Evolutionary conservation across 1,284 basidiomycete species (phyloP).

Genomic region (Austropuccinia psidii): DNA sequence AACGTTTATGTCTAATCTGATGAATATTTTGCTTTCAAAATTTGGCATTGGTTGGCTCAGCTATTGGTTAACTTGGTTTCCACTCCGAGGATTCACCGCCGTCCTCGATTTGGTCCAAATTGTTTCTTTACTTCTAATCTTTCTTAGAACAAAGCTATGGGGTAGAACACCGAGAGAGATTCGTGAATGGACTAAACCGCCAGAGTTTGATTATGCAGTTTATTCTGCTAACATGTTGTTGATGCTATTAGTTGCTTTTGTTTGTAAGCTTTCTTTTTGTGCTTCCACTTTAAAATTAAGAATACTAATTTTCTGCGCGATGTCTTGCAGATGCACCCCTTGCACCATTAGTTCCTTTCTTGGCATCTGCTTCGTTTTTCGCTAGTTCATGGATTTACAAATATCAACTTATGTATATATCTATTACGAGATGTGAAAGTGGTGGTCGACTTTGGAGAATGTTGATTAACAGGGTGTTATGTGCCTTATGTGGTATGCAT

Average conservation of each 20-base stretch:
- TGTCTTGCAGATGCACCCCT: constrained; percentile 61
- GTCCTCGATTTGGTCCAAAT: constrained; percentile 95
- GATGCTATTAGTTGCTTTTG: constrained; percentile 35
- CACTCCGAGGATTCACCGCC: constrained; percentile 85
- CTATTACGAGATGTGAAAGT: constrained; percentile 46
- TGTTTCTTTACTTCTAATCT: constrained; percentile 76
- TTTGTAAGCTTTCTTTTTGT: constrained; percentile 10
- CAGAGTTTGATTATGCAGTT: constrained; percentile 80
- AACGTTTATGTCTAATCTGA: too few species aligned
- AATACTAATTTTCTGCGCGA: neutral
- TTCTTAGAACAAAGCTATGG: constrained; percentile 72
- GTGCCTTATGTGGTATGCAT: constrained; percentile 46
- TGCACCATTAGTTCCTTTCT: constrained; percentile 66
- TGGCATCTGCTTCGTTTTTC: constrained; percentile 72
- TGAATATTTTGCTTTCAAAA: constrained; percentile 49
- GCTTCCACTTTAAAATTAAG: neutral
- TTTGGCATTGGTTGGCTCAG: constrained; percentile 71
- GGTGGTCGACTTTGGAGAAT: constrained; percentile 47
- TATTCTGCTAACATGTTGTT: constrained; percentile 50
- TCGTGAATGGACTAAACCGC: constrained; percentile 90
- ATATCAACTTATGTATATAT: constrained; percentile 48
- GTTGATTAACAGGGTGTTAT: constrained; percentile 45
- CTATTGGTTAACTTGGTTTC: constrained; percentile 92
- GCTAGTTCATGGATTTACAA: constrained; percentile 42
- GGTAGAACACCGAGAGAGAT: constrained; percentile 95